Conservation (phyloP, 192 early-diverging fungal genomes). For the Entomortierella beljakovae region DNA sequence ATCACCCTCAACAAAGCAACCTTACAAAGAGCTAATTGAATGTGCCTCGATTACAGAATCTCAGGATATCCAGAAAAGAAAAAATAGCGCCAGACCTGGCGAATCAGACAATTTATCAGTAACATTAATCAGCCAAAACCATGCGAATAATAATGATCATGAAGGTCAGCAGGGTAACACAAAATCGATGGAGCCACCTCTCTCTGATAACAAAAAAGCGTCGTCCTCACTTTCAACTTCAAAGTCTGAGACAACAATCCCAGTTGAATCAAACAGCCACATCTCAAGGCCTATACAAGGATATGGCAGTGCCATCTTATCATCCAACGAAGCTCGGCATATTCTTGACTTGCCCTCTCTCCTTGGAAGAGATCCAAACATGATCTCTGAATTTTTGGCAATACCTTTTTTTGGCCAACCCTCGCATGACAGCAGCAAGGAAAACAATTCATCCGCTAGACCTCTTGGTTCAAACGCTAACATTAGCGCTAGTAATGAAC, state of each 20-base stretch:
- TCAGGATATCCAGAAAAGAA: background rate
- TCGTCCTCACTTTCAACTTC: background rate
- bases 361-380: slow-evolving; percentile 28
- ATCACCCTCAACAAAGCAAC: slow-evolving; percentile 19
- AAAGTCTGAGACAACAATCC: background rate
- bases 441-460: background rate
- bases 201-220: background rate
- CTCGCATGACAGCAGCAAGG: background rate
- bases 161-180: slow-evolving; percentile 5
- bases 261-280: background rate
- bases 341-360: slow-evolving; percentile 43
- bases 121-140: background rate
- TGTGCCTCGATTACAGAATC: slow-evolving; percentile 19
- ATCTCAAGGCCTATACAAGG: background rate
- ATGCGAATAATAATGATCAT: background rate
- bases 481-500: background rate
- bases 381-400: slow-evolving; percentile 19
- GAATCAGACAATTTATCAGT: too few relatives aligned
- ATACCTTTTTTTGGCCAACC: slow-evolving; percentile 8
- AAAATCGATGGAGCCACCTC: background rate
- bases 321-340: slow-evolving; percentile 32
- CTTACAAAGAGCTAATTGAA: slow-evolving; percentile 39
- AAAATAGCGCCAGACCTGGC: background rate
- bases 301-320: slow-evolving; percentile 10
- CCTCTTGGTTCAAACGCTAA: background rate